Evolutionary conservation across 1,284 basidiomycete species (phyloP).

Genomic region (Gomphus bonarii): DNA sequence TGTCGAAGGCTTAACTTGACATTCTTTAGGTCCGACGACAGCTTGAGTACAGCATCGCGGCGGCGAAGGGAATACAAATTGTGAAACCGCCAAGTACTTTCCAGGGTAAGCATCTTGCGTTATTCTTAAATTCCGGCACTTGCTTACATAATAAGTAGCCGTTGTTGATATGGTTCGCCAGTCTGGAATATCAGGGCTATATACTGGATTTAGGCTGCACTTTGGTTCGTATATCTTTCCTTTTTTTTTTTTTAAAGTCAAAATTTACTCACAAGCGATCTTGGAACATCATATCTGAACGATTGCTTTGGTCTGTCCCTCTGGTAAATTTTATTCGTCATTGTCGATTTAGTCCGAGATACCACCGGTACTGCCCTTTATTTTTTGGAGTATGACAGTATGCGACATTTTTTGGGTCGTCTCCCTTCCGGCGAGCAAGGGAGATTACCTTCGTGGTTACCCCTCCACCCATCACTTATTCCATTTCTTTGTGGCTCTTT

Average conservation of each 20-base stretch:
- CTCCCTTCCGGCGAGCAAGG: constrained; percentile 66
- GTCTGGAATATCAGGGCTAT: constrained; percentile 65
- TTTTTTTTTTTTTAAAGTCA: background rate
- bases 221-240: constrained; percentile 36
- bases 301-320: too few relatives aligned
- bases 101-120: constrained; percentile 35
- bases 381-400: constrained; percentile 80
- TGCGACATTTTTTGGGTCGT: constrained; percentile 68
- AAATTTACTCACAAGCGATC: background rate
- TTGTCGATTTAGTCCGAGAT: constrained; percentile 49
- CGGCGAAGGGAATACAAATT: constrained; percentile 57
- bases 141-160: constrained; percentile 3
- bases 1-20: background rate
- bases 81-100: constrained; percentile 63
- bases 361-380: constrained; percentile 77
- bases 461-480: constrained; percentile 63
- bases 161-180: constrained; percentile 53
- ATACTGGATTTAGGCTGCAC: constrained; percentile 78
- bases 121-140: constrained; percentile 15
- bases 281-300: background rate
- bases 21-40: constrained; percentile 69
- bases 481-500: constrained; percentile 82
- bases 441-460: constrained; percentile 64
- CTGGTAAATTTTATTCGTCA: background rate
- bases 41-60: constrained; percentile 88